Evolutionary conservation across 257 asterid genomes (phyloP).

Genomic region (Prunella vulgaris): DNA sequence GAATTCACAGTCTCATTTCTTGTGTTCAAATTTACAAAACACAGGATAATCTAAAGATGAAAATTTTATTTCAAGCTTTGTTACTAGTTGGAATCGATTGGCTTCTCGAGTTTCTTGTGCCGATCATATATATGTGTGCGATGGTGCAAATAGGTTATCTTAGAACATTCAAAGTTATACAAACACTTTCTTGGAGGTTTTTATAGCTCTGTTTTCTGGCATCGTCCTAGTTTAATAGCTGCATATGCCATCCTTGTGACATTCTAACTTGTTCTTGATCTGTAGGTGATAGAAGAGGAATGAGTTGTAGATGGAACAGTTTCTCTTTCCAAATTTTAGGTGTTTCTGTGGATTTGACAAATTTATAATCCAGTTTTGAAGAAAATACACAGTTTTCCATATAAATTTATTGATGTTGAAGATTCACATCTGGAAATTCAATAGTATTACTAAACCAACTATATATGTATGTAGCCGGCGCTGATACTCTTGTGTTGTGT

Average conservation of each 20-base stretch:
- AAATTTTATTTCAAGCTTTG: not conserved
- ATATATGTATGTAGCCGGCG: not conserved
- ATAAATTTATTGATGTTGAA: slow-evolving; percentile 8
- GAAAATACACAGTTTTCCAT: slow-evolving; percentile 3
- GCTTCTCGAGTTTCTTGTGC: slow-evolving; percentile 5
- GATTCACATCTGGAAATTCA: slow-evolving; percentile 12
- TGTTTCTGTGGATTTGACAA: slow-evolving; percentile 23
- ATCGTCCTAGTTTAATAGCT: not conserved
- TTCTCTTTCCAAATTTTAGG: slow-evolving; percentile 15
- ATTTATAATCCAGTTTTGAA: slow-evolving; percentile 16
- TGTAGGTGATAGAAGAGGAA: slow-evolving; percentile 29
- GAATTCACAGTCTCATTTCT: not conserved
- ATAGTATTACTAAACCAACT: not conserved
- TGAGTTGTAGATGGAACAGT: slow-evolving; percentile 22
- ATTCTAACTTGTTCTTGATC: slow-evolving; percentile 11
- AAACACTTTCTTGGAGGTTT: not conserved
- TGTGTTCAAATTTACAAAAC: not conserved
- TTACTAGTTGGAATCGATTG: not conserved
- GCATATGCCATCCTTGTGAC: not conserved
- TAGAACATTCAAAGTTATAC: not conserved
- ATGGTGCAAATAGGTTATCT: not conserved
- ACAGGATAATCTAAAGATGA: not conserved
- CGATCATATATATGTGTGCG: not conserved
- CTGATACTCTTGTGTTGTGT: slow-evolving; percentile 7
- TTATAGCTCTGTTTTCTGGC: not conserved